Conservation (phyloP, 2,329 filamentous ascomycete genomes). For the Arthrobotrys sinensis region DNA sequence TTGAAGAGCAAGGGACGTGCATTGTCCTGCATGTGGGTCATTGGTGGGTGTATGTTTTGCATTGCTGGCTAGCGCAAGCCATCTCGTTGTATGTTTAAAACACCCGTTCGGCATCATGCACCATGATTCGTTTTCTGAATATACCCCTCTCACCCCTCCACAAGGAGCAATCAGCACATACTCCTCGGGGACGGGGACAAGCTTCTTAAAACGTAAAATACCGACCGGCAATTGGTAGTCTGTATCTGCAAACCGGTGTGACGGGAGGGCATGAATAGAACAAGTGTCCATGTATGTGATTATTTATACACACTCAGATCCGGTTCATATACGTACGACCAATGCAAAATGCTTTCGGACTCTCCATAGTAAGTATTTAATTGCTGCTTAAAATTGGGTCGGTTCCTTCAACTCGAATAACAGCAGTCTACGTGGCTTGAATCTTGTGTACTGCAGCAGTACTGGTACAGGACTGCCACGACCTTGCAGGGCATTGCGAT, state of each 20-base stretch:
- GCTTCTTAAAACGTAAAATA: neutral
- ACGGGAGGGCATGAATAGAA: neutral
- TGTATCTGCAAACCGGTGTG: neutral
- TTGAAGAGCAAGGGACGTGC: conserved; percentile 33
- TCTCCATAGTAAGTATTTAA: neutral
- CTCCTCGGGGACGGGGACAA: neutral
- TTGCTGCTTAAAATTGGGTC: neutral
- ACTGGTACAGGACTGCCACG: conserved; percentile 39
- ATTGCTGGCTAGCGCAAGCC: conserved; percentile 52
- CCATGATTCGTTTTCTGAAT: conserved; percentile 26
- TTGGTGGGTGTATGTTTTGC: conserved; percentile 57
- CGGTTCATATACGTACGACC: neutral
- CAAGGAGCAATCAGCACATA: neutral
- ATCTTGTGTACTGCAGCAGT: conserved; percentile 31
- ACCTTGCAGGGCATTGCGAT: conserved; percentile 39
- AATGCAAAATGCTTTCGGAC: neutral
- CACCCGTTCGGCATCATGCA: conserved; percentile 50
- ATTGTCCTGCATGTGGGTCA: conserved; percentile 44
- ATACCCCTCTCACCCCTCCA: conserved; percentile 15
- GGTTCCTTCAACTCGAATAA: conserved; percentile 41
- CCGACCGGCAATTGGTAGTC: neutral
- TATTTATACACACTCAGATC: neutral
- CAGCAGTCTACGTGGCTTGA: conserved; percentile 56
- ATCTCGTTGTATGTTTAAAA: conserved; percentile 22
- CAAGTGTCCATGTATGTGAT: neutral